Conservation (phyloP, 352 stramenopile species). For the Phytophthora constricta region DNA sequence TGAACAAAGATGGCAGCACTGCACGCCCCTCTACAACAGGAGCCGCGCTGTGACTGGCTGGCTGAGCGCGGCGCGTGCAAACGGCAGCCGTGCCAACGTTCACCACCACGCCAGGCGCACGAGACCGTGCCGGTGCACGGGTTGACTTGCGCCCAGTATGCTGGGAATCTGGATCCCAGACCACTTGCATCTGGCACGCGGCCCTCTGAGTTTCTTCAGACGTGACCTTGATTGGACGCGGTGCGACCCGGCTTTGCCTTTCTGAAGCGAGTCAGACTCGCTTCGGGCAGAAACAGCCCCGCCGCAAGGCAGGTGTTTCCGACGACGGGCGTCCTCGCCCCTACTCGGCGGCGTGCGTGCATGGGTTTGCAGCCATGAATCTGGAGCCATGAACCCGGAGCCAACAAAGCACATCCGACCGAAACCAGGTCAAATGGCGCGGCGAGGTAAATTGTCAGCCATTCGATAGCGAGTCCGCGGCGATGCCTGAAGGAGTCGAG, state of each 20-base stretch:
- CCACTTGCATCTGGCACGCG: too few species aligned
- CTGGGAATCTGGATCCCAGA: slow-evolving; percentile 21
- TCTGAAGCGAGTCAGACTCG: slow-evolving; percentile 21
- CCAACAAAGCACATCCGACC: too few species aligned
- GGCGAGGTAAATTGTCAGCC: too few species aligned
- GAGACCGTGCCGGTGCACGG: slow-evolving; percentile 13
- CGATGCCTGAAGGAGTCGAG: background rate
- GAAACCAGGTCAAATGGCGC: too few species aligned
- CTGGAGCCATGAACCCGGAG: too few species aligned
- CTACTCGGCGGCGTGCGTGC: background rate
- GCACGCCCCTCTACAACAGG: background rate
- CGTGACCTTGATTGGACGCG: slow-evolving; percentile 21
- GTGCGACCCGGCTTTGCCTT: slow-evolving; percentile 8
- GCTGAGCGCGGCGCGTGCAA: slow-evolving; percentile 7
- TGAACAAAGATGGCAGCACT: slow-evolving; percentile 22
- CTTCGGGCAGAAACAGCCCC: slow-evolving; percentile 18
- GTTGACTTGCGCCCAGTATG: slow-evolving; percentile 34
- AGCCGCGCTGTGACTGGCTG: slow-evolving; percentile 5
- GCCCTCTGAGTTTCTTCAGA: slow-evolving; percentile 8
- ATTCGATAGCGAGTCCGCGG: background rate
- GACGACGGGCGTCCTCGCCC: background rate
- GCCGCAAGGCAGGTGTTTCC: background rate
- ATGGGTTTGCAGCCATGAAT: too few species aligned
- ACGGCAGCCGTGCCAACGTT: too few species aligned
- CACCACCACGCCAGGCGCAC: slow-evolving; percentile 13